Conservation (phyloP, 2,329 filamentous ascomycete species). For the Monilinia fructicola region DNA sequence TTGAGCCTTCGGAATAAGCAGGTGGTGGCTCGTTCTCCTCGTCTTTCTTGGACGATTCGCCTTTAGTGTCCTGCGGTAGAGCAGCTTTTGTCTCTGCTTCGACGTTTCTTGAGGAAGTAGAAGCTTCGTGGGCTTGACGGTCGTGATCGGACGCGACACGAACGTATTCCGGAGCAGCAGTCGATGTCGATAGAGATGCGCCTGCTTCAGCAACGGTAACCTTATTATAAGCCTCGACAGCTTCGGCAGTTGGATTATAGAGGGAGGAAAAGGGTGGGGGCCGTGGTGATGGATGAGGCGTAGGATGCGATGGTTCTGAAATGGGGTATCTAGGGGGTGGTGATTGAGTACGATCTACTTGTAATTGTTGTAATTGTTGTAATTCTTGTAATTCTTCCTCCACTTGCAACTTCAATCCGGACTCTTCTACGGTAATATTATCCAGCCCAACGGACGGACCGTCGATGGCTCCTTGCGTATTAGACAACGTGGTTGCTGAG, state of each 20-base stretch:
- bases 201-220: slow-evolving; percentile 42
- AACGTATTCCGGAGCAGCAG: slow-evolving; percentile 60
- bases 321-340: slow-evolving; percentile 61
- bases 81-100: slow-evolving; percentile 79
- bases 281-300: slow-evolving; percentile 45
- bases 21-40: slow-evolving; percentile 90
- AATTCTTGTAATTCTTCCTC: slow-evolving; percentile 36
- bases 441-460: slow-evolving; percentile 47
- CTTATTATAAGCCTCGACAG: slow-evolving; percentile 44
- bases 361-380: too few relatives aligned
- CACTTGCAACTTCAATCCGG: slow-evolving; percentile 37
- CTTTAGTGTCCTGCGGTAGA: slow-evolving; percentile 79
- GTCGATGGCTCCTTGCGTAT: slow-evolving; percentile 47
- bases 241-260: slow-evolving; percentile 47
- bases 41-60: slow-evolving; percentile 69
- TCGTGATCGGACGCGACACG: slow-evolving; percentile 44
- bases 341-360: slow-evolving; percentile 45
- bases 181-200: slow-evolving; percentile 48
- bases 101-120: slow-evolving; percentile 46
- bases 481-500: slow-evolving; percentile 50
- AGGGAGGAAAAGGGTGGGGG: slow-evolving; percentile 63
- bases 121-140: slow-evolving; percentile 28
- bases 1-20: slow-evolving; percentile 92
- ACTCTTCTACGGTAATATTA: slow-evolving; percentile 29
- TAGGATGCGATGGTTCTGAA: slow-evolving; percentile 52